phyloP scores from a whole-genome alignment of 306 rosid species.

The Quercus agrifolia region DNA sequence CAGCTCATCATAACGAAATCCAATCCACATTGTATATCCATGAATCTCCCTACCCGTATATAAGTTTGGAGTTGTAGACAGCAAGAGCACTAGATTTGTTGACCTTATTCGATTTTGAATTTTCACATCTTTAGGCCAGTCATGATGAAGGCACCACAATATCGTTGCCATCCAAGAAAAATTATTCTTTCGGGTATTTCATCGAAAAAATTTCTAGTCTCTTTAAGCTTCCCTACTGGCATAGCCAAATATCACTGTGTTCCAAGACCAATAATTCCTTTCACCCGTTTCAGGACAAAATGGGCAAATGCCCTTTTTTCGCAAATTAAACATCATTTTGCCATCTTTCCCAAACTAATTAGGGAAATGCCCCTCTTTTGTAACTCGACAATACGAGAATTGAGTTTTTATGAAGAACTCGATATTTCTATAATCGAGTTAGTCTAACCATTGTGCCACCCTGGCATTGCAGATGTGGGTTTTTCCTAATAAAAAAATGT shows the following conservation, averaged over 20 bases:
- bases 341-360: too few species aligned
- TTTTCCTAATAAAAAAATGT: too few species aligned
- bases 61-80: conserved; percentile 30
- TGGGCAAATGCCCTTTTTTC: too few species aligned
- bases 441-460: too few species aligned
- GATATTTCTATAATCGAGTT: too few species aligned
- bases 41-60: conserved; percentile 41
- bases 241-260: conserved; percentile 53
- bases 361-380: too few species aligned
- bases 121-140: conserved; percentile 30
- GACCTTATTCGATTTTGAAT: conserved; percentile 45
- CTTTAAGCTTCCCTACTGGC: conserved; percentile 35
- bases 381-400: too few species aligned
- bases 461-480: too few species aligned
- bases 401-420: too few species aligned
- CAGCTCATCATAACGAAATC: conserved; percentile 52
- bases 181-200: conserved; percentile 54
- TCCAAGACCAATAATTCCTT: conserved; percentile 67
- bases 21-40: conserved; percentile 45
- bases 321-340: too few species aligned
- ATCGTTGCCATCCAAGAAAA: conserved; percentile 57
- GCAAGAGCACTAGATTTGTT: conserved; percentile 17
- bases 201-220: conserved; percentile 53
- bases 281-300: too few species aligned
- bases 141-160: conserved; percentile 44